A percentile compares a stretch with the other conserved stretches of the same genome.
phyloP scores from a whole-genome alignment of 108 stramenopile species.

The Epipyxis sp. region DNA sequence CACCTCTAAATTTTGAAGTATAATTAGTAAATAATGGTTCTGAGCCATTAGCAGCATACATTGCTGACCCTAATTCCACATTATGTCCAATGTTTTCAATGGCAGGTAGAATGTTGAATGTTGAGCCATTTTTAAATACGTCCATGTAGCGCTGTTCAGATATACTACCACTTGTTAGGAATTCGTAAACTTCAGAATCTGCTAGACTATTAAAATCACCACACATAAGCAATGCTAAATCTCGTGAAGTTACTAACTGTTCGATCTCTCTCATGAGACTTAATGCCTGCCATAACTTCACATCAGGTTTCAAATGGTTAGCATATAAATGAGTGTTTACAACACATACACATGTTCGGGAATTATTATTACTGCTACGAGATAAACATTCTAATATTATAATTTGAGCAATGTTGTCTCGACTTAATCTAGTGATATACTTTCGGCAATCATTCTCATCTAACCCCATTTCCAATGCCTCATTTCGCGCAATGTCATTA shows the following conservation, averaged over 20 bases:
- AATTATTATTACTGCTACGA: not conserved
- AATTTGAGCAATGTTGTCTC: slow-evolving; percentile 93
- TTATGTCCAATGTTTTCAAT: slow-evolving; percentile 64
- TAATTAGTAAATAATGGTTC: slow-evolving; percentile 94
- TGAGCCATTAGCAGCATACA: slow-evolving; percentile 79
- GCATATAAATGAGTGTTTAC: slow-evolving; percentile 97
- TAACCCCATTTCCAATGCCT: slow-evolving; percentile 76
- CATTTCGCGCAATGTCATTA: slow-evolving; percentile 85
- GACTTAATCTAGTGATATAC: slow-evolving; percentile 79
- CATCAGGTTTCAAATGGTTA: slow-evolving; percentile 93
- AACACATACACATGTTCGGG: slow-evolving; percentile 64
- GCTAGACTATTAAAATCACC: slow-evolving; percentile 97
- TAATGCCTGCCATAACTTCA: slow-evolving; percentile 97
- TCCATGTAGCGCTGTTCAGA: slow-evolving; percentile 13
- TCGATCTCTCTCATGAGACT: slow-evolving; percentile 87
- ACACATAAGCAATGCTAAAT: slow-evolving; percentile 86
- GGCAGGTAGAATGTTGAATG: not conserved
- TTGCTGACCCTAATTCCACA: slow-evolving; percentile 79
- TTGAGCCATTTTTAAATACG: slow-evolving; percentile 34
- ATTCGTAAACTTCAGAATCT: slow-evolving; percentile 90
- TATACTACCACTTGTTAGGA: slow-evolving; percentile 68
- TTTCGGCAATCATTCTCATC: slow-evolving; percentile 73
- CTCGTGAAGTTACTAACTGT: slow-evolving; percentile 74
- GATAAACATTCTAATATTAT: slow-evolving; percentile 16
- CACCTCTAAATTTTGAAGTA: slow-evolving; percentile 83